Percentiles rank a stretch among this genome's conserved stretches.
phyloP scores from a whole-genome alignment of 2,329 filamentous ascomycete species.

The Microcyclospora pomicola region DNA sequence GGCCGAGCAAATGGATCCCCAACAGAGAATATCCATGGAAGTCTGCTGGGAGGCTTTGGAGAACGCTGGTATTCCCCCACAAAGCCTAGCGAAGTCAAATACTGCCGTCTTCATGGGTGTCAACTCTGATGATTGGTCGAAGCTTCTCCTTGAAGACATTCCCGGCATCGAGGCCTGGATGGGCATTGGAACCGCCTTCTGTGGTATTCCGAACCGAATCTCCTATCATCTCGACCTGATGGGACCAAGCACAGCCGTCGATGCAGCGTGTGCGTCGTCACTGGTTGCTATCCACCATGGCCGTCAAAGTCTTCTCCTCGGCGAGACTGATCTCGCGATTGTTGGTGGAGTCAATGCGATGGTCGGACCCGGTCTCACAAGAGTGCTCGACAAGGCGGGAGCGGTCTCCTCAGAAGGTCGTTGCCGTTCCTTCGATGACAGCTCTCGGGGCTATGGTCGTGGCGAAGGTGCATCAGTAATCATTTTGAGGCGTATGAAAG shows the following conservation, averaged over 20 bases:
- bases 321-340: neutral
- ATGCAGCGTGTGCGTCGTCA: neutral
- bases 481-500: slow-evolving; percentile 22
- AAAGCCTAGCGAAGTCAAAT: neutral
- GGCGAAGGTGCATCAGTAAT: slow-evolving; percentile 39
- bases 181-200: no score
- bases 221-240: neutral
- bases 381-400: neutral
- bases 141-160: neutral
- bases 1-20: slow-evolving; percentile 10
- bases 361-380: neutral
- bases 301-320: neutral
- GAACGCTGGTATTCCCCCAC: slow-evolving; percentile 16
- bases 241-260: neutral
- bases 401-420: neutral
- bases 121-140: neutral
- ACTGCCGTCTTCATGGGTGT: neutral
- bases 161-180: neutral
- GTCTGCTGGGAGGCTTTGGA: slow-evolving; percentile 12
- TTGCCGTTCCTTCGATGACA: slow-evolving; percentile 15
- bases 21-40: slow-evolving; percentile 10
- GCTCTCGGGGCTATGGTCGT: slow-evolving; percentile 36
- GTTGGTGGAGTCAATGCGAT: neutral
- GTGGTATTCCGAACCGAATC: no score
- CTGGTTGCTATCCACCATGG: neutral